Base-by-base conservation (phyloP, 805 yeast species). In the Candida berthetii region DNA sequence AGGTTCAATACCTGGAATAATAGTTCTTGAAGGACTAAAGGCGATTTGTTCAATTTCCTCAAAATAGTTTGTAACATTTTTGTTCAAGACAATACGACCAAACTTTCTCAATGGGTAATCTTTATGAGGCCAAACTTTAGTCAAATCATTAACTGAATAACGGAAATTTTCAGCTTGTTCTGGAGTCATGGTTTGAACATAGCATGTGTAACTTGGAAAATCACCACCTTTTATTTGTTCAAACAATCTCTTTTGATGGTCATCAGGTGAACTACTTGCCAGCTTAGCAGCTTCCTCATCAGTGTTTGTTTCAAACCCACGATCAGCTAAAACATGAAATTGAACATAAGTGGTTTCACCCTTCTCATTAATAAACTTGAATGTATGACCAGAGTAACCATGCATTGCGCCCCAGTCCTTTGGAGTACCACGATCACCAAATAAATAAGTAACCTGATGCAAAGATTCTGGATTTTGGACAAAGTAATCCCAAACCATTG, bases 1-100 rank as follows among this genome's bases (percentile, higher is more conserved):
- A 42, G 90, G 77, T 66, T 82, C 86, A 69, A 80, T 75, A 57
- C 80, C 84, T 36, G 88, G 88, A 35, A 82, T 85, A 39, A 82
- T 69, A 13, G 62, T 56, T 66, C 82, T 85, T 42, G 81, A 66
- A 38, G 90, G 91, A 25, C 84, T 65, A 66, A 84, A 83, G 5
- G 89, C 90, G 46, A 69, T 62, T 58, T 78, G 83, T 56, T 78
- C 84, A 42, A 76, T 69, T 41, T 60, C 64, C 19, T 49, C 57
- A 54, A 71, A 72, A 59, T 72, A 78, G 62, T 78, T 78, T 42
- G 65, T 62, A 34, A 79, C 79, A 61, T 78, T 77, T 55, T 69
- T 66, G 62, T 79, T 71, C 48, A 78, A 64, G 10, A 69, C 69
- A 44, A 79, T 60, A 54, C 69, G 68, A 48, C 83, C 85, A 57